Percentiles rank a stretch among this genome's conserved stretches.
phyloP scores from a whole-genome alignment of 768 basidiomycete genomes.

The Mycena latifolia region DNA sequence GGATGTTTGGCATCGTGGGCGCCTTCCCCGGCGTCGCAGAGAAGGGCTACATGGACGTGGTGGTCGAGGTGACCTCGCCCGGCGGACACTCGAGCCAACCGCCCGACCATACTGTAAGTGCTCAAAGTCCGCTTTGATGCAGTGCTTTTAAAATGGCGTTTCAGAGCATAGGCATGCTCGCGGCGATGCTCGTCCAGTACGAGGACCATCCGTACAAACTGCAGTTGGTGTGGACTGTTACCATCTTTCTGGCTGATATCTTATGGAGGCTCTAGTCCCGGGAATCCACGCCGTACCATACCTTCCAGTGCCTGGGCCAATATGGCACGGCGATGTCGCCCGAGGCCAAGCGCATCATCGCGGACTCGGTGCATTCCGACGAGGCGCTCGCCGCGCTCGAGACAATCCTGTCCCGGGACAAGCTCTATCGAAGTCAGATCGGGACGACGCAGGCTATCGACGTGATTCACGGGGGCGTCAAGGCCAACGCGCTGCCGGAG shows the following conservation, averaged over 20 bases:
- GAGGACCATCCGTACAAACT: constrained; percentile 58
- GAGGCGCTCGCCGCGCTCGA: constrained; percentile 46
- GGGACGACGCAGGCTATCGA: constrained; percentile 71
- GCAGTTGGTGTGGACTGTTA: constrained; percentile 3
- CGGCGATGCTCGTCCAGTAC: constrained; percentile 60
- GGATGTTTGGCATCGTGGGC: too few species aligned
- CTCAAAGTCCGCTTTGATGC: too few species aligned
- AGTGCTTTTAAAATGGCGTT: not conserved
- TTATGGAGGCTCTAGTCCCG: not conserved
- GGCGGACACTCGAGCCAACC: constrained; percentile 78
- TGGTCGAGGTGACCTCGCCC: constrained; percentile 51
- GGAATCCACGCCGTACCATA: not conserved
- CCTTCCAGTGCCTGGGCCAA: constrained; percentile 59
- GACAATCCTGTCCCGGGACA: constrained; percentile 42
- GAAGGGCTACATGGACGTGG: constrained; percentile 64
- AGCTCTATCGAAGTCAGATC: constrained; percentile 43
- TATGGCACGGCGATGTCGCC: constrained; percentile 58
- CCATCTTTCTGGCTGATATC: too few species aligned
- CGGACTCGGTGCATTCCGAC: not conserved
- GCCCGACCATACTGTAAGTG: constrained; percentile 5
- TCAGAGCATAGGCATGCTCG: constrained; percentile 67
- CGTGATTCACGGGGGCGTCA: constrained; percentile 54
- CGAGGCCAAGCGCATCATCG: constrained; percentile 46
- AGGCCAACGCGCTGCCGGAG: constrained; percentile 74
- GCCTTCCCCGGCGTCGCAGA: constrained; percentile 63